phyloP scores from a whole-genome alignment of 257 asterid species.

The Marsdenia floribunda region DNA sequence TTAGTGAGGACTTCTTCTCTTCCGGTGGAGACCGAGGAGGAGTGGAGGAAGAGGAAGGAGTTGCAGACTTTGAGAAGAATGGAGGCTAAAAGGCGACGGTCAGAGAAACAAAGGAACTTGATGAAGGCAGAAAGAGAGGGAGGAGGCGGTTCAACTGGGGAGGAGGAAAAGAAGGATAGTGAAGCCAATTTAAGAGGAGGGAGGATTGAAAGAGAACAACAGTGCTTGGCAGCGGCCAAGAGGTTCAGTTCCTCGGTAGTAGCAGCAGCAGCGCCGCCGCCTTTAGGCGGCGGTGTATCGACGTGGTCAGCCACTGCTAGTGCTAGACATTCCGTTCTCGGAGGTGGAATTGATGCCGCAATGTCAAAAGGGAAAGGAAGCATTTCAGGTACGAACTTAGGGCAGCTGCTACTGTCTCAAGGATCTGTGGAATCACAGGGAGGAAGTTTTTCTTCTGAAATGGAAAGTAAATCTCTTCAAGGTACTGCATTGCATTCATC shows the following conservation, averaged over 20 bases:
- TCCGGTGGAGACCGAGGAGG: constrained; percentile 88
- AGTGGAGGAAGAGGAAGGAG: constrained; percentile 93
- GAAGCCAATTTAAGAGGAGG: constrained; percentile 51
- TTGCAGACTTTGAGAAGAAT: constrained; percentile 78
- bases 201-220: constrained; percentile 54
- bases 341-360: constrained; percentile 39
- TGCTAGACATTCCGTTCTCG: constrained; percentile 23
- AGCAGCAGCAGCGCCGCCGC: constrained; percentile 30
- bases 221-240: constrained; percentile 35
- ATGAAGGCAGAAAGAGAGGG: constrained; percentile 34
- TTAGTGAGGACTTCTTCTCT: constrained; percentile 71
- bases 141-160: constrained; percentile 24
- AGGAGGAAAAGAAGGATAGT: constrained; percentile 55
- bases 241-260: constrained; percentile 34
- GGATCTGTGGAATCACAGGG: constrained; percentile 70
- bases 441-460: constrained; percentile 65
- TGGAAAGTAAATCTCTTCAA: constrained; percentile 62
- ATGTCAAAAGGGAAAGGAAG: constrained; percentile 47
- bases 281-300: constrained; percentile 17
- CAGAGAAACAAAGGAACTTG: constrained; percentile 68
- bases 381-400: constrained; percentile 30
- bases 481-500: constrained; percentile 37
- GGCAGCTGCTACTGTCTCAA: constrained; percentile 31
- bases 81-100: constrained; percentile 92
- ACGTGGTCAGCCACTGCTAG: constrained; percentile 19